phyloP scores from a whole-genome alignment of 352 stramenopile species.

The Globisporangium apiculatum region DNA sequence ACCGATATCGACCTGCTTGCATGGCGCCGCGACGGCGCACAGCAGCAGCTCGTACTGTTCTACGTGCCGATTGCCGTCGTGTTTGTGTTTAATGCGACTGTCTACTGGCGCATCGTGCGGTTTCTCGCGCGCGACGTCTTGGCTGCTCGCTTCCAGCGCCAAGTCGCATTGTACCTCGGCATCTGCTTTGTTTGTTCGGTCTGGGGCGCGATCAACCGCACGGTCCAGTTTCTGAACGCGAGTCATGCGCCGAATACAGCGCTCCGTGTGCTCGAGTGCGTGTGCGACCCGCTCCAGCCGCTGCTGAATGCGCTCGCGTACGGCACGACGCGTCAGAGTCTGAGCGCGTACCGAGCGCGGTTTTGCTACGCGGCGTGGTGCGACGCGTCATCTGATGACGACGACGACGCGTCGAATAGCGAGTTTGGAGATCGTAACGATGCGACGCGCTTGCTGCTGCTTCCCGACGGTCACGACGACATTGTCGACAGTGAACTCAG shows the following conservation, averaged over 20 bases:
- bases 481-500: background rate
- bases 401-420: conserved; percentile 60
- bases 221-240: conserved; percentile 47
- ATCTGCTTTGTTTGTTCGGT: conserved; percentile 71
- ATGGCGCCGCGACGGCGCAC: conserved; percentile 41
- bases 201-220: conserved; percentile 59
- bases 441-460: conserved; percentile 12
- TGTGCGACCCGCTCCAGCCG: conserved; percentile 66
- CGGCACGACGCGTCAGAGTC: conserved; percentile 60
- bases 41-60: conserved; percentile 61
- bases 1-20: background rate
- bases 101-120: conserved; percentile 56
- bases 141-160: conserved; percentile 41
- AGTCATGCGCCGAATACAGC: conserved; percentile 46
- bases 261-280: conserved; percentile 54
- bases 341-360: conserved; percentile 65
- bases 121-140: conserved; percentile 64
- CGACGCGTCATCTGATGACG: conserved; percentile 55
- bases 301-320: conserved; percentile 63
- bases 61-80: conserved; percentile 54
- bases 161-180: conserved; percentile 56
- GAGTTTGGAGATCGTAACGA: conserved; percentile 11
- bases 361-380: conserved; percentile 55
- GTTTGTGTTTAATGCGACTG: conserved; percentile 57
- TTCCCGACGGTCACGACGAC: conserved; percentile 26